Conservation (phyloP, 2,329 filamentous ascomycete genomes). For the Botrytis byssoidea region DNA sequence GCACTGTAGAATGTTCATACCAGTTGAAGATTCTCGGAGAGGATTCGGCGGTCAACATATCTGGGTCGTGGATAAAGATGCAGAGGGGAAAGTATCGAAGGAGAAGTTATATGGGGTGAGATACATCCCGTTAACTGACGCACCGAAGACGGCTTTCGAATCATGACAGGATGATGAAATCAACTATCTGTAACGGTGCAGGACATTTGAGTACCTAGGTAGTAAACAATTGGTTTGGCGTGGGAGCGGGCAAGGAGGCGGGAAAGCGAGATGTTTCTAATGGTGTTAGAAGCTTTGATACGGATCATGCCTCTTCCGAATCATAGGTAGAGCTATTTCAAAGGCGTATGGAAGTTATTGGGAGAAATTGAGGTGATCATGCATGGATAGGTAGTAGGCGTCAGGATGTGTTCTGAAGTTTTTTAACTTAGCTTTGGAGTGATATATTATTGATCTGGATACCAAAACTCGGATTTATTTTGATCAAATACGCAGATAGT, state of each 20-base stretch:
- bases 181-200: too few relatives aligned
- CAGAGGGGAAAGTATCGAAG: conserved; percentile 58
- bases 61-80: conserved; percentile 72
- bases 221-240: background rate
- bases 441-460: background rate
- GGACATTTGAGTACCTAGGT: background rate
- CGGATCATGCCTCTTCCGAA: background rate
- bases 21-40: conserved; percentile 56
- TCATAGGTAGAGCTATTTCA: background rate
- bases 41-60: conserved; percentile 48
- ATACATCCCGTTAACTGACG: conserved; percentile 76
- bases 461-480: background rate
- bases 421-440: background rate
- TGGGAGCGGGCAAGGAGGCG: background rate
- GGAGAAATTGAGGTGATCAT: background rate
- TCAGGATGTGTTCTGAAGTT: background rate
- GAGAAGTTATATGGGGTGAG: conserved; percentile 67
- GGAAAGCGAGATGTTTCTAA: background rate
- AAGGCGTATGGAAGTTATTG: background rate
- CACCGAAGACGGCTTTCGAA: conserved; percentile 44
- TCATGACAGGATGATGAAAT: background rate
- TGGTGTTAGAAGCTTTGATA: background rate
- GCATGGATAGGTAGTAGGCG: background rate
- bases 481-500: background rate
- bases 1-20: conserved; percentile 65